Evolutionary conservation across 345 rosid species (phyloP), one percentile per base, ranked within the genome.

Genomic region (Lepidium aucheri): DNA sequence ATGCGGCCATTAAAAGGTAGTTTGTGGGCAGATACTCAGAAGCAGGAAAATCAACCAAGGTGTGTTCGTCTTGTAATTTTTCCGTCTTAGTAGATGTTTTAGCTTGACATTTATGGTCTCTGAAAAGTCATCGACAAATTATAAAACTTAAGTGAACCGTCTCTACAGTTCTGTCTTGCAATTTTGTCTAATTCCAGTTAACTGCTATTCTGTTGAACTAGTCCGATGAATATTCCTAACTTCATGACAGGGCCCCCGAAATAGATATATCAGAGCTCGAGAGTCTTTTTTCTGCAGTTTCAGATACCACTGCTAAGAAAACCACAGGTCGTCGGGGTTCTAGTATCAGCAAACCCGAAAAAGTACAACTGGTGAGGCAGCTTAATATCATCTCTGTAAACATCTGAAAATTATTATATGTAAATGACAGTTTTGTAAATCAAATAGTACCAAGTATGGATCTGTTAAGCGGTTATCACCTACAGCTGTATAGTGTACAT

Each of bases 221-320:
- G 47, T 45, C 18, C 10, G 40, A 55, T 22, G 13, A 22, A 30
- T 32, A 61, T 47, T 45, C 9, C 4, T 9, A 39, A 55, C 43
- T 70, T 56, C 77, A 75, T 83, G 55, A 52, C 63, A 93, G 99
- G 87, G 85, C 99, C 76, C 99, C 98, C 72, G 97, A 93, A 82
- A 93, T 93, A 73, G 99, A 93, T 80, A 90, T 93, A 77, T 81
- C 88, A 40, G 99, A 93, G 77, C 97, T 93, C 53, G 97, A 88
- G 79, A 93, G 88, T 74, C 85, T 90, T 67, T 93, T 93, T 82
- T 88, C 97, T 53, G 90, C 97, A 16, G 91, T 79, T 69, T 85
- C 95, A 59, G 94, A 90, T 77, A 74, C 74, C 7, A 78, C 82
- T 45, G 60, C 82, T 34, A 85, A 82, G 61, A 93, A 80, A 81